phyloP scores from a whole-genome alignment of 2,329 filamentous ascomycete species.

The Zarea fungicola region DNA sequence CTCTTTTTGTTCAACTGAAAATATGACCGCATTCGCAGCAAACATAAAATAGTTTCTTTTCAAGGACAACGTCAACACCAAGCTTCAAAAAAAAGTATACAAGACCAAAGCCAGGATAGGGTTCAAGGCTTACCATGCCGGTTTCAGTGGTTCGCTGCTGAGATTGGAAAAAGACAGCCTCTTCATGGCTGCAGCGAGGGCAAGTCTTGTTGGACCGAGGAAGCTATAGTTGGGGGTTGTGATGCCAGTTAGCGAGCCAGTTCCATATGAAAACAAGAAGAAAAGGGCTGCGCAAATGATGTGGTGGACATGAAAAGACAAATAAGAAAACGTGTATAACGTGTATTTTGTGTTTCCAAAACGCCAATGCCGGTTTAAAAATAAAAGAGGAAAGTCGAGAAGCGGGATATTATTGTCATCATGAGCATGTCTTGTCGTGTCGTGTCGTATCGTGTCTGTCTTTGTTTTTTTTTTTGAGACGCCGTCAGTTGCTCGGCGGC shows the following conservation, averaged over 20 bases:
- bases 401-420: too few relatives aligned
- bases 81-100: conserved; percentile 1
- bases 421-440: too few relatives aligned
- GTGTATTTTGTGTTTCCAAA: too few relatives aligned
- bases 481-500: background rate
- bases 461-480: background rate
- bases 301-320: too few relatives aligned
- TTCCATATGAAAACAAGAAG: conserved; percentile 19
- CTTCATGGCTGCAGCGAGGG: conserved; percentile 76
- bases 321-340: too few relatives aligned
- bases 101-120: background rate
- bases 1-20: conserved; percentile 56
- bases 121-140: conserved; percentile 73
- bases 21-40: conserved; percentile 92
- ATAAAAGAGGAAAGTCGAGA: too few relatives aligned
- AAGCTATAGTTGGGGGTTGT: conserved; percentile 57
- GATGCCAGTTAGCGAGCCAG: conserved; percentile 39
- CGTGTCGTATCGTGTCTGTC: background rate
- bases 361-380: too few relatives aligned
- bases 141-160: conserved; percentile 96
- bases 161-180: conserved; percentile 98
- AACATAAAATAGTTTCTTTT: conserved; percentile 84
- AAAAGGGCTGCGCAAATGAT: background rate
- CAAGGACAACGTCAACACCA: conserved; percentile 5
- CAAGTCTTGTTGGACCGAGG: conserved; percentile 83